Percentiles rank a stretch among this genome's conserved stretches.
Evolutionary conservation across 2,329 filamentous ascomycete species (phyloP).

Genomic region (Ophiostoma perfectum): DNA sequence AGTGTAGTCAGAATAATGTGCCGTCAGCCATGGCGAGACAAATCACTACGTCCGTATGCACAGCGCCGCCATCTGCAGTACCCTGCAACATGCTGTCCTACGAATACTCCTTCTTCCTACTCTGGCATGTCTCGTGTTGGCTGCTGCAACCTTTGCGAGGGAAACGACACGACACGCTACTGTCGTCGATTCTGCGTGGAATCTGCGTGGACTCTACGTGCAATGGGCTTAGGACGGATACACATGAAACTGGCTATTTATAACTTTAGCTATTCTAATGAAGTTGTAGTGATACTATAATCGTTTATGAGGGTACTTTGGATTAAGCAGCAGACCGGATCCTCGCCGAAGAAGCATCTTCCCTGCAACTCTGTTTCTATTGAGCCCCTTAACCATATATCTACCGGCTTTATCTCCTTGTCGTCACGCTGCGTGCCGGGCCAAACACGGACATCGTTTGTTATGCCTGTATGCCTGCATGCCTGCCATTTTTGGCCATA

Average conservation of each 20-base stretch:
- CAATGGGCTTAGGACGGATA: background rate
- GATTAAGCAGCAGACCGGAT: background rate
- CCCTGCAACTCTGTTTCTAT: conserved; percentile 2
- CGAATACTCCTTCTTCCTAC: background rate
- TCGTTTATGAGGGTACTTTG: background rate
- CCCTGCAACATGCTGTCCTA: background rate
- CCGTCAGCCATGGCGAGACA: background rate
- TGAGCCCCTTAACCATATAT: background rate
- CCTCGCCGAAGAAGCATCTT: conserved; percentile 5
- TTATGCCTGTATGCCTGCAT: no score
- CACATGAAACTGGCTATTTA: background rate
- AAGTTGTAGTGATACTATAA: background rate
- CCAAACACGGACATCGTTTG: background rate
- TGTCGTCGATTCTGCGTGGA: background rate
- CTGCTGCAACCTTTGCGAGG: background rate
- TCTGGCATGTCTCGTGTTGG: background rate
- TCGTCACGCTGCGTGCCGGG: conserved; percentile 1
- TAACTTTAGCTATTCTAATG: background rate
- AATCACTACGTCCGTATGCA: background rate
- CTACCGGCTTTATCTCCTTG: background rate
- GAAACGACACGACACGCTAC: conserved; percentile 3
- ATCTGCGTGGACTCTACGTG: background rate
- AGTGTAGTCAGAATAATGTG: background rate
- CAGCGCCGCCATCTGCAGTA: background rate
- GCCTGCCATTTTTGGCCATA: no score